Conservation (phyloP, 2,329 filamentous ascomycete genomes). For the Pseudogymnoascus sp. region DNA sequence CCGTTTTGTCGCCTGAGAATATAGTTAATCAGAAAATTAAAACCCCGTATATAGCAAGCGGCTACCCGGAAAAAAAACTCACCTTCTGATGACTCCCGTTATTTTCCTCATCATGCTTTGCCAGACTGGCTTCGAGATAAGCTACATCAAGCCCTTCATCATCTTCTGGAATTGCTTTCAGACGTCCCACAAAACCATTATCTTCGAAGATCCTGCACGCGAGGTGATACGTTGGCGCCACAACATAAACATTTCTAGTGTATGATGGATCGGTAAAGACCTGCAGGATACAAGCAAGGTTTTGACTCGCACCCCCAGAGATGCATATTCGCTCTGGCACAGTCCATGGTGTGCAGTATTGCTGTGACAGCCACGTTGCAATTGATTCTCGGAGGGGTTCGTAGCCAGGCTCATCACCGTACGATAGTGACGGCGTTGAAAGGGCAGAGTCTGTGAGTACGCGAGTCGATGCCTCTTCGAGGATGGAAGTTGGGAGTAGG, state of each 20-base stretch:
- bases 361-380: slow-evolving; percentile 56
- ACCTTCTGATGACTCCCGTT: slow-evolving; percentile 13
- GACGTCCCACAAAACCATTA: slow-evolving; percentile 57
- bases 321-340: slow-evolving; percentile 61
- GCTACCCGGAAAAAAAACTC: neutral
- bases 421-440: slow-evolving; percentile 59
- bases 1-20: slow-evolving; percentile 12
- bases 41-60: neutral
- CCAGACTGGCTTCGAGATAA: slow-evolving; percentile 37
- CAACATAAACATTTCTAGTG: slow-evolving; percentile 70
- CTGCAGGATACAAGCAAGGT: slow-evolving; percentile 65
- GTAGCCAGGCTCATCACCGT: slow-evolving; percentile 72
- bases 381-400: slow-evolving; percentile 59
- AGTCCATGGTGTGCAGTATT: slow-evolving; percentile 15
- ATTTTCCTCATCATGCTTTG: slow-evolving; percentile 31
- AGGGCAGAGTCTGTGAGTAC: slow-evolving; percentile 53
- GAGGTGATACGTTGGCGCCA: slow-evolving; percentile 77
- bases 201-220: slow-evolving; percentile 81
- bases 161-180: slow-evolving; percentile 68
- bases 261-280: slow-evolving; percentile 72
- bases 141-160: slow-evolving; percentile 66
- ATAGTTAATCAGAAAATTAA: neutral
- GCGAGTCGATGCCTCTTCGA: slow-evolving; percentile 52
- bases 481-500: slow-evolving; percentile 38
- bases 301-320: slow-evolving; percentile 79